Conservation (phyloP, 2,329 filamentous ascomycete species). For the Sporothrix dimorphospora region DNA sequence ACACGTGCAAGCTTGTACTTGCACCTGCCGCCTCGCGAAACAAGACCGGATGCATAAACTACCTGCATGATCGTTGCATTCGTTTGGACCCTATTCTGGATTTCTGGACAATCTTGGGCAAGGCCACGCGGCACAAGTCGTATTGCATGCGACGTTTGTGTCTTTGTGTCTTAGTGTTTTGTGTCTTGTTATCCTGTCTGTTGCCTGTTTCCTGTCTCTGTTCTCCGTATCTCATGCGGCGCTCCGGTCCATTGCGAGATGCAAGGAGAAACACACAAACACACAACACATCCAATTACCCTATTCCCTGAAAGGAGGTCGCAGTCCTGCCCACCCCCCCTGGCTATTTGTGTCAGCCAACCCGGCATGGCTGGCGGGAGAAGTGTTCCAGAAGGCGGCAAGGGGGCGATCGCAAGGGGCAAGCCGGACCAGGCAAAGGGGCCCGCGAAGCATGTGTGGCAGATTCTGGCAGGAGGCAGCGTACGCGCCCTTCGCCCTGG, state of each 20-base stretch:
- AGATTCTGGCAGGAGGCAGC: not conserved
- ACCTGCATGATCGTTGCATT: not conserved
- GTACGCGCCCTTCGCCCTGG: not conserved
- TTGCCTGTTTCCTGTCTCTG: not conserved
- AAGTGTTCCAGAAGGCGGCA: constrained; percentile 21
- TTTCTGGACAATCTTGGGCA: not conserved
- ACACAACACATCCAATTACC: not conserved
- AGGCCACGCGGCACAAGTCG: constrained; percentile 5
- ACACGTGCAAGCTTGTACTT: too few relatives aligned
- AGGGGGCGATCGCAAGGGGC: not conserved
- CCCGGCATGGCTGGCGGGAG: constrained; percentile 6
- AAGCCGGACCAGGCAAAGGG: not conserved
- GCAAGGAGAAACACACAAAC: not conserved
- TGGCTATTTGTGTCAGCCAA: not conserved
- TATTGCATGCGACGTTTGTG: not conserved
- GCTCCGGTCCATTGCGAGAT: not conserved
- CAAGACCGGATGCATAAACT: not conserved
- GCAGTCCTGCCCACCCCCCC: not conserved
- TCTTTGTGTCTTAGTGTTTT: not conserved
- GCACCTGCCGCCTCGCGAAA: not conserved
- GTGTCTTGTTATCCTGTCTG: not conserved
- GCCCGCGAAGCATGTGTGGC: not conserved
- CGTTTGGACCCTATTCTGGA: not conserved
- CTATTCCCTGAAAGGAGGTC: not conserved
- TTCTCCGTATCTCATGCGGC: not conserved